phyloP scores from a whole-genome alignment of 2,329 filamentous ascomycete genomes.

The Penicillium sp. region DNA sequence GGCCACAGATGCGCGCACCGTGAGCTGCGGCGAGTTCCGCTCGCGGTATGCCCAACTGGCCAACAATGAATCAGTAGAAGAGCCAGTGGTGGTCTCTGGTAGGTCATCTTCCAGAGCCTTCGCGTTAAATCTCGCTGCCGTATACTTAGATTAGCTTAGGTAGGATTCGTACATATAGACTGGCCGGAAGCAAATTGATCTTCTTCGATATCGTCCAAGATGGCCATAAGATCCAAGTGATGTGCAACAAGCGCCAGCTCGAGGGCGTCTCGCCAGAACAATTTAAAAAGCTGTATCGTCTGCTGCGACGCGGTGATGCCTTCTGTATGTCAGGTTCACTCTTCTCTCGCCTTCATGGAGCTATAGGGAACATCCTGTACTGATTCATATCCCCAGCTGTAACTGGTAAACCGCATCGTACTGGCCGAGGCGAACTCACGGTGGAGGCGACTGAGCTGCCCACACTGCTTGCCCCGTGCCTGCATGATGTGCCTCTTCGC shows the following conservation, averaged over 20 bases:
- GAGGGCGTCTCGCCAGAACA: constrained; percentile 42
- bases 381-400: constrained; percentile 56
- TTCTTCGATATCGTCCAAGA: constrained; percentile 83
- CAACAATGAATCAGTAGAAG: constrained; percentile 46
- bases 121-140: constrained; percentile 20
- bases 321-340: constrained; percentile 75
- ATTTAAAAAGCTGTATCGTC: constrained; percentile 65
- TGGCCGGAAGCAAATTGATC: constrained; percentile 74
- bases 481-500: constrained; percentile 76
- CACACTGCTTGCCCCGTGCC: constrained; percentile 72
- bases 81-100: constrained; percentile 49
- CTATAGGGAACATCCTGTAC: neutral
- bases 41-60: constrained; percentile 41
- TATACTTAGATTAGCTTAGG: constrained; percentile 60
- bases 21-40: constrained; percentile 43
- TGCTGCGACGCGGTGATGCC: constrained; percentile 80
- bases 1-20: constrained; percentile 31
- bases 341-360: too few relatives aligned
- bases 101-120: constrained; percentile 38
- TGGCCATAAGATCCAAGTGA: constrained; percentile 72
- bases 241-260: constrained; percentile 66
- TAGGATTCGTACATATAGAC: constrained; percentile 73
- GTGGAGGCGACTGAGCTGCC: constrained; percentile 72
- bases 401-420: constrained; percentile 71
- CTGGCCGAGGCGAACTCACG: constrained; percentile 74